Conservation (phyloP, 257 asterid species). For the Dorcoceras hygrometricum region DNA sequence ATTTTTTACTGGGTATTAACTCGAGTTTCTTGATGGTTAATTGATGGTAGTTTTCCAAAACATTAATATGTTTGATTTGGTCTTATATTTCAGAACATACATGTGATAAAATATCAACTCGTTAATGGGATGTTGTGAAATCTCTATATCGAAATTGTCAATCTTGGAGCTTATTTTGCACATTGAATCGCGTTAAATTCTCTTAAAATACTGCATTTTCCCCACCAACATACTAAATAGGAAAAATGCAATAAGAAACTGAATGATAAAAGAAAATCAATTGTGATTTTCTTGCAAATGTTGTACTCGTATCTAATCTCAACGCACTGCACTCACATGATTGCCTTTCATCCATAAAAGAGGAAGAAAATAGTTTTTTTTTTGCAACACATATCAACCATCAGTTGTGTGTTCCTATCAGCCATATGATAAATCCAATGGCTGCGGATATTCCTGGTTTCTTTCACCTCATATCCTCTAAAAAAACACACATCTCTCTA, state of each 20-base stretch:
- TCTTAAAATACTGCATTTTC: background rate
- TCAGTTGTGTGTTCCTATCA: background rate
- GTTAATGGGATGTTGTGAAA: too few relatives aligned
- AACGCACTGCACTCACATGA: background rate
- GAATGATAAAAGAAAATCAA: background rate
- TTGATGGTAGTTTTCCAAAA: background rate
- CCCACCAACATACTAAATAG: background rate
- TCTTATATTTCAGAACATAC: background rate
- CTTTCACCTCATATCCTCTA: background rate
- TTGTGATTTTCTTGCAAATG: background rate
- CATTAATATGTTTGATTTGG: background rate
- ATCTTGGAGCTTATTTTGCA: background rate
- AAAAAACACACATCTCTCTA: background rate
- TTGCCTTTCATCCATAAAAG: background rate
- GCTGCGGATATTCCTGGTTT: background rate
- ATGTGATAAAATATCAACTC: too few relatives aligned
- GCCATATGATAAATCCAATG: slow-evolving; percentile 3
- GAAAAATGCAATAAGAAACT: background rate
- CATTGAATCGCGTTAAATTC: background rate
- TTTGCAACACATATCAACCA: background rate
- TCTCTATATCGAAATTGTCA: background rate
- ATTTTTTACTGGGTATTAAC: background rate
- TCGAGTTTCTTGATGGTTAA: slow-evolving; percentile 1
- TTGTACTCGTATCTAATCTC: background rate
- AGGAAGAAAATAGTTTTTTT: background rate